Evolutionary conservation across 2,329 filamentous ascomycete genomes (phyloP).

Genomic region (Cadophora gregata): DNA sequence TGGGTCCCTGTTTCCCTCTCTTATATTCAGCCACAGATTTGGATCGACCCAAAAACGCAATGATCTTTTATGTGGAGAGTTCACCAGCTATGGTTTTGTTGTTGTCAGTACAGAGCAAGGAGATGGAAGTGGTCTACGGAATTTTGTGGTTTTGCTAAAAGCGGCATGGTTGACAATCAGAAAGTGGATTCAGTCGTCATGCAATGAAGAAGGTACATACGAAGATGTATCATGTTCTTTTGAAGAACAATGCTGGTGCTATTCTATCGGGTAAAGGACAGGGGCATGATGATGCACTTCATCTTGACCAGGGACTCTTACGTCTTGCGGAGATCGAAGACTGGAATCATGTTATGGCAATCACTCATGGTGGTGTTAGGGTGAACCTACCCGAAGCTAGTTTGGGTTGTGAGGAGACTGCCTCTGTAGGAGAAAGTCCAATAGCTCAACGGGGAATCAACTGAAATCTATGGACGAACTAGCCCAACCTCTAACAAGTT

Average conservation of each 20-base stretch:
- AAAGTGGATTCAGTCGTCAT: slow-evolving; percentile 44
- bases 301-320: slow-evolving; percentile 66
- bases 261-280: slow-evolving; percentile 60
- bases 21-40: slow-evolving; percentile 72
- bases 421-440: slow-evolving; percentile 64
- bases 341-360: slow-evolving; percentile 60
- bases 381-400: slow-evolving; percentile 57
- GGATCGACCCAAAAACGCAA: slow-evolving; percentile 67
- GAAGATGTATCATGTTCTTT: slow-evolving; percentile 67
- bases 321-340: slow-evolving; percentile 69
- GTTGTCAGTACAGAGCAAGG: slow-evolving; percentile 70
- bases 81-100: slow-evolving; percentile 70
- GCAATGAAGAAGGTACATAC: slow-evolving; percentile 51
- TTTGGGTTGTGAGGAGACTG: slow-evolving; percentile 54
- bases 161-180: slow-evolving; percentile 45
- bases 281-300: slow-evolving; percentile 64
- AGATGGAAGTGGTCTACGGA: slow-evolving; percentile 67
- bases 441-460: slow-evolving; percentile 59
- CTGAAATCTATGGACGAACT: slow-evolving; percentile 62
- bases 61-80: slow-evolving; percentile 68
- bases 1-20: slow-evolving; percentile 61
- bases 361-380: slow-evolving; percentile 61
- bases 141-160: slow-evolving; percentile 62
- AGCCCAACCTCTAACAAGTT: slow-evolving; percentile 61
- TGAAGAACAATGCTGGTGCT: slow-evolving; percentile 58